A percentile compares a stretch with the other conserved stretches of the same genome.
Conservation (phyloP, 129 eudicot genomes). For the Flaveria bidentis region DNA sequence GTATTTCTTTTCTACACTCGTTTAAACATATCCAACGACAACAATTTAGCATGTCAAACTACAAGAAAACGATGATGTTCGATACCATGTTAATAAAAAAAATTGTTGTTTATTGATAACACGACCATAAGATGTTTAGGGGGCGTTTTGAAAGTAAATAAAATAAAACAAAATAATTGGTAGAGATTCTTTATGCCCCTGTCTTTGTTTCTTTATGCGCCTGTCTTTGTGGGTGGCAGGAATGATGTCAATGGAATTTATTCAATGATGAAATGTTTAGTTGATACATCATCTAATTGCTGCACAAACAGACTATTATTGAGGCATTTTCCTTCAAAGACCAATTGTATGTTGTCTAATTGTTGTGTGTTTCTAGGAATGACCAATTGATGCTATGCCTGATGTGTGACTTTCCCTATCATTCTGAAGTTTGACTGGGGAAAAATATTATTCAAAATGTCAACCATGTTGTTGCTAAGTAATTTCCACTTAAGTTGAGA, state of each 20-base stretch:
- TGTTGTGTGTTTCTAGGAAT: background rate
- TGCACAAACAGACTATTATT: background rate
- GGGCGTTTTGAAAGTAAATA: background rate
- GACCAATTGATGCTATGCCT: background rate
- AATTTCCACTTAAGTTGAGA: background rate
- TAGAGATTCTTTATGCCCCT: background rate
- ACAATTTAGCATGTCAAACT: no score
- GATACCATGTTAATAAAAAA: no score
- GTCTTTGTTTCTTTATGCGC: no score
- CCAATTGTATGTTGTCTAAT: background rate
- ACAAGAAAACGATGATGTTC: no score
- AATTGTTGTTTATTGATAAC: no score
- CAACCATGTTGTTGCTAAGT: conserved; percentile 3
- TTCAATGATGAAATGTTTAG: conserved; percentile 6
- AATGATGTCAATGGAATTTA: background rate
- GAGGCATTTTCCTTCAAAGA: background rate
- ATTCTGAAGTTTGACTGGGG: background rate
- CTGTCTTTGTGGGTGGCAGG: background rate
- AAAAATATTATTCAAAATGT: background rate
- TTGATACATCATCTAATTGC: no score
- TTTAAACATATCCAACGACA: no score
- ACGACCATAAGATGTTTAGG: no score
- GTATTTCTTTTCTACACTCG: no score
- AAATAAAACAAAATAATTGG: background rate
- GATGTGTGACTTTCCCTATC: background rate